These are phyloP conservation scores for Rhododendron molle DNA, from an alignment of 148 eudicot species.

Conservation along the genomic window DNA sequence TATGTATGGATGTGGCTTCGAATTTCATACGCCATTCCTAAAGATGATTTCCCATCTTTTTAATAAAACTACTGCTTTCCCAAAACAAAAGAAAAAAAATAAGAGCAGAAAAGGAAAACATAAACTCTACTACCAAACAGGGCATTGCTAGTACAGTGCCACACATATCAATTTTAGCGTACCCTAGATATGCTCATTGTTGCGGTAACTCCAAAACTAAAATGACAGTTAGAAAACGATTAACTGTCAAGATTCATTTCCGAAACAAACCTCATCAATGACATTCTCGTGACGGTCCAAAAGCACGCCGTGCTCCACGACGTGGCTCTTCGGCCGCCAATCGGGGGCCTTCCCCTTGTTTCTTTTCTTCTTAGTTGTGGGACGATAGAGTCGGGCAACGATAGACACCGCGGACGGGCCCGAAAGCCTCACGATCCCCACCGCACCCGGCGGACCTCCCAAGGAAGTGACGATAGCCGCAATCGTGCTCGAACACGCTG, in stretches of 20 bases:
- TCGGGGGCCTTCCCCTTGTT: conserved; percentile 24
- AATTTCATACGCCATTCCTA: neutral
- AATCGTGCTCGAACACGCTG: conserved; percentile 47
- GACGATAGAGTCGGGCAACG: conserved; percentile 49
- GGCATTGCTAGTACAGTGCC: neutral
- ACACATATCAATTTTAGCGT: neutral
- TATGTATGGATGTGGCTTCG: neutral
- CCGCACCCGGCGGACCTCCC: conserved; percentile 90
- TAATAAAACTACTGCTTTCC: neutral
- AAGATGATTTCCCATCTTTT: neutral
- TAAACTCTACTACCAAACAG: neutral
- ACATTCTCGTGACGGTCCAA: conserved; percentile 53
- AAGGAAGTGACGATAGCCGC: conserved; percentile 95
- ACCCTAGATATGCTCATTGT: neutral
- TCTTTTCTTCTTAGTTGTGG: conserved; percentile 23
- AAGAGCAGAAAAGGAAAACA: neutral
- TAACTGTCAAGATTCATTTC: neutral
- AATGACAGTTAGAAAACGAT: neutral
- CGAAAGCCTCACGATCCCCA: conserved; percentile 85
- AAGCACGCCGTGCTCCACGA: conserved; percentile 82
- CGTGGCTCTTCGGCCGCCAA: conserved; percentile 81
- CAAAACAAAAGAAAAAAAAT: neutral
- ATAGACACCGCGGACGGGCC: conserved; percentile 79
- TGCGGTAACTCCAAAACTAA: neutral
- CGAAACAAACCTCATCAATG: conserved; percentile 70